Conservation (phyloP, 2,329 filamentous ascomycete genomes). For the Verticillium albo-atrum region DNA sequence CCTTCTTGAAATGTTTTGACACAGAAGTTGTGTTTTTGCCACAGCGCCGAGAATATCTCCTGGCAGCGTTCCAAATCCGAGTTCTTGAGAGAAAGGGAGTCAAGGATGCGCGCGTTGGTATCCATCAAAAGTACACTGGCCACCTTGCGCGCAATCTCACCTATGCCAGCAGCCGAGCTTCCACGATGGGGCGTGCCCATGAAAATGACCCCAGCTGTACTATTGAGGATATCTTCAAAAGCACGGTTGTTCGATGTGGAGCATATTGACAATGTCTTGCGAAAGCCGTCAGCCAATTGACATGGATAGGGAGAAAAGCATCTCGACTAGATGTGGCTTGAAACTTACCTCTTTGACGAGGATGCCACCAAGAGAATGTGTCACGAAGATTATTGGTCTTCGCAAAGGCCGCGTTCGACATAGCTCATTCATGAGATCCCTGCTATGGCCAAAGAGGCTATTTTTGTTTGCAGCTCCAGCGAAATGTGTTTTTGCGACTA, state of each 20-base stretch:
- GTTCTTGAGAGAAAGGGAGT: slow-evolving; percentile 5
- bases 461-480: slow-evolving; percentile 3
- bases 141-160: neutral
- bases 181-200: slow-evolving; percentile 14
- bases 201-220: slow-evolving; percentile 8
- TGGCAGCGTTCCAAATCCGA: slow-evolving; percentile 12
- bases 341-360: slow-evolving; percentile 9
- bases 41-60: slow-evolving; percentile 11
- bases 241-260: neutral
- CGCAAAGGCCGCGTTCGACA: neutral
- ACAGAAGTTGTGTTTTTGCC: slow-evolving; percentile 10
- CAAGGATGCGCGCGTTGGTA: slow-evolving; percentile 6
- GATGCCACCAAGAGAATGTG: slow-evolving; percentile 11
- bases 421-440: slow-evolving; percentile 7
- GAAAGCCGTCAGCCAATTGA: neutral
- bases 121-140: slow-evolving; percentile 5
- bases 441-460: slow-evolving; percentile 6
- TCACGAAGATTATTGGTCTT: slow-evolving; percentile 9
- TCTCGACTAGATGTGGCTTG: too few relatives aligned
- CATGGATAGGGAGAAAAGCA: too few relatives aligned
- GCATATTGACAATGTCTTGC: neutral
- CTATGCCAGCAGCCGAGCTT: slow-evolving; percentile 8
- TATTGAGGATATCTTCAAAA: slow-evolving; percentile 4
- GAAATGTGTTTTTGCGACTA: slow-evolving; percentile 3
- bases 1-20: slow-evolving; percentile 17